These are phyloP conservation scores for Acanthamoeba castellanii DNA, from an alignment of 208 protist species.

Conservation along the genomic window DNA sequence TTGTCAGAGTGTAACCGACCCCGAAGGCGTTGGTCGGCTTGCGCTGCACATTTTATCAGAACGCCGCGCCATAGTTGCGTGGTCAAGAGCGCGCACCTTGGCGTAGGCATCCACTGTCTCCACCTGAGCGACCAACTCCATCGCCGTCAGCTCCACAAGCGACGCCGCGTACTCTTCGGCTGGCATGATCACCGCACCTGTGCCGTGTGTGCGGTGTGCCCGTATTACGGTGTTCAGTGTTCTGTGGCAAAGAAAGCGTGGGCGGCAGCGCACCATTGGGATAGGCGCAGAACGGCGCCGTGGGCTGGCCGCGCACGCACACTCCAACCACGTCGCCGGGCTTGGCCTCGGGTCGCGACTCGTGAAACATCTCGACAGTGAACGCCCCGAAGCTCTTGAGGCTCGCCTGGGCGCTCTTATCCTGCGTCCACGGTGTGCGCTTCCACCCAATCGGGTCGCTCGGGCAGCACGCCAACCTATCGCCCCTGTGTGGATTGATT, in stretches of 20 bases:
- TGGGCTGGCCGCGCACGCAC: background rate
- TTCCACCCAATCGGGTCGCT: background rate
- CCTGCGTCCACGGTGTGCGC: no score
- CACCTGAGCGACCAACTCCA: background rate
- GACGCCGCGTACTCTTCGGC: background rate
- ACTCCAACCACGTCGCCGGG: background rate
- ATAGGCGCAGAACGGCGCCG: background rate
- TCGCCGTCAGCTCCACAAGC: background rate
- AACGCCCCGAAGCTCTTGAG: background rate
- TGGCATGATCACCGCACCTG: background rate
- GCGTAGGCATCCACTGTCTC: background rate
- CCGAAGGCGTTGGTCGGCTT: background rate
- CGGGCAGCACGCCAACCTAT: background rate
- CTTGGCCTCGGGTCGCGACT: background rate
- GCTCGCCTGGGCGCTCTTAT: background rate
- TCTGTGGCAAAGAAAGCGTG: background rate
- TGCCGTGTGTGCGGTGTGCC: background rate
- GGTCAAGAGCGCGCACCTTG: background rate
- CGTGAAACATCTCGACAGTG: background rate
- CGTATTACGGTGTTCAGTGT: background rate
- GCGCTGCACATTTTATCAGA: background rate
- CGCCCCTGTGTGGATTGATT: background rate
- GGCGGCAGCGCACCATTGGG: background rate
- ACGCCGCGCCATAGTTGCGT: no score
- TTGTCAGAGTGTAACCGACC: background rate